Conservation (phyloP, 441 rosid species). For the Croton laevigatus region DNA sequence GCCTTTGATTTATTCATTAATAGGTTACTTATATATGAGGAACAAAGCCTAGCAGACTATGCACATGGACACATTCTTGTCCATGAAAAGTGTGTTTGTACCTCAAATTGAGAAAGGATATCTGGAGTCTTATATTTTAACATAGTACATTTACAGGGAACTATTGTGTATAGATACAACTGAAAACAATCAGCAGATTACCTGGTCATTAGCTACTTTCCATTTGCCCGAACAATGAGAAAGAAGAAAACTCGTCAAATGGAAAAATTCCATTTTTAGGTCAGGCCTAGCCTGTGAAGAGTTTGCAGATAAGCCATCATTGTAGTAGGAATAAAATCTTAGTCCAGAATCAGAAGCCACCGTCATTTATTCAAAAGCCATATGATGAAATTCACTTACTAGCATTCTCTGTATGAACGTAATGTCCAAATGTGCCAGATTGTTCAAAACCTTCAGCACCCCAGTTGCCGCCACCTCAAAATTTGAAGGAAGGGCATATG, state of each 20-base stretch:
- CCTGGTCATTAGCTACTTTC: constrained; percentile 68
- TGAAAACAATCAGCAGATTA: constrained; percentile 17
- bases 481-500: constrained; percentile 67
- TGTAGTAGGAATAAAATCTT: constrained; percentile 1
- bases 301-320: constrained; percentile 9
- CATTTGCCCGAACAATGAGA: constrained; percentile 77
- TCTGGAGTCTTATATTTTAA: too few species aligned
- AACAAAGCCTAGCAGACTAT: too few species aligned
- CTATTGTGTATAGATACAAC: background rate
- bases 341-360: constrained; percentile 14
- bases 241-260: constrained; percentile 72
- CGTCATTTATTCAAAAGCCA: constrained; percentile 14
- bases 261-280: constrained; percentile 77
- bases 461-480: constrained; percentile 81
- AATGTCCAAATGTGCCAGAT: constrained; percentile 69
- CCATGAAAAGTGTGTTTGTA: too few species aligned
- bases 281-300: constrained; percentile 66
- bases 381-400: constrained; percentile 36
- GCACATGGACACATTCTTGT: too few species aligned
- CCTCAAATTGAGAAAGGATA: too few species aligned
- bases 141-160: too few species aligned
- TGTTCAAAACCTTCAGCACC: constrained; percentile 70
- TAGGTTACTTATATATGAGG: too few species aligned
- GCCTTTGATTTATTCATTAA: too few species aligned
- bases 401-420: constrained; percentile 66